A percentile compares a stretch with the other conserved stretches of the same genome.
phyloP scores from a whole-genome alignment of 2,329 filamentous ascomycete species.

The Macroventuria anomochaeta region DNA sequence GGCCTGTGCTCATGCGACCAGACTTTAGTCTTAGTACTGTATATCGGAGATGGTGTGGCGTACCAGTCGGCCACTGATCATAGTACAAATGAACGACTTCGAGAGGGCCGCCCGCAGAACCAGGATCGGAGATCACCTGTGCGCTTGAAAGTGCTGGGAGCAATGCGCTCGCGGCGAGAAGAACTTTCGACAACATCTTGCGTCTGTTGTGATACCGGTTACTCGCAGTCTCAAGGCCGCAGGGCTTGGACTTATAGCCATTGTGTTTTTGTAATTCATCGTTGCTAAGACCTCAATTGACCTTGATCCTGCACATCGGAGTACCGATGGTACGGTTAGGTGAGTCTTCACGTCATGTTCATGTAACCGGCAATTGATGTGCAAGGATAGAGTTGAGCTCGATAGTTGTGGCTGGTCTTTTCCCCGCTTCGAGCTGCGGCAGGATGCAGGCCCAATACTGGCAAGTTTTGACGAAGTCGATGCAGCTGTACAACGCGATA shows the following conservation, averaged over 20 bases:
- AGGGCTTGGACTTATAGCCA: not conserved
- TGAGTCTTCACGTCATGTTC: conserved; percentile 34
- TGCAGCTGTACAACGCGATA: not conserved
- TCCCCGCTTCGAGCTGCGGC: conserved; percentile 1
- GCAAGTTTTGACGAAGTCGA: not conserved
- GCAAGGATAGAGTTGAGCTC: conserved; percentile 11
- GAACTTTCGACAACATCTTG: conserved; percentile 2
- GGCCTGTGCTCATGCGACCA: no score
- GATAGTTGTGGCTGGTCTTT: conserved; percentile 6
- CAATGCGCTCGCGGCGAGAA: conserved; percentile 19
- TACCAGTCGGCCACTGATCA: conserved; percentile 57
- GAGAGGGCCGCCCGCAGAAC: conserved; percentile 51
- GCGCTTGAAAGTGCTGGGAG: conserved; percentile 21
- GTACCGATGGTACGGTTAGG: not conserved
- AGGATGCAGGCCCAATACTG: not conserved
- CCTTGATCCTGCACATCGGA: not conserved
- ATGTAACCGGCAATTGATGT: conserved; percentile 23
- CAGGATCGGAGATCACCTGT: conserved; percentile 44
- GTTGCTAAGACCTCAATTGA: conserved; percentile 6
- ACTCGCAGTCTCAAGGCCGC: no score
- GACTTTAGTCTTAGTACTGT: no score
- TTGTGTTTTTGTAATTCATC: not conserved
- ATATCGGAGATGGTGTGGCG: not conserved
- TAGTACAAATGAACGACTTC: conserved; percentile 60
- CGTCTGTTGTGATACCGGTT: not conserved